Base-by-base conservation (phyloP, 2,329 filamentous ascomycete genomes). In the Purpureocillium takamizusanense region DNA sequence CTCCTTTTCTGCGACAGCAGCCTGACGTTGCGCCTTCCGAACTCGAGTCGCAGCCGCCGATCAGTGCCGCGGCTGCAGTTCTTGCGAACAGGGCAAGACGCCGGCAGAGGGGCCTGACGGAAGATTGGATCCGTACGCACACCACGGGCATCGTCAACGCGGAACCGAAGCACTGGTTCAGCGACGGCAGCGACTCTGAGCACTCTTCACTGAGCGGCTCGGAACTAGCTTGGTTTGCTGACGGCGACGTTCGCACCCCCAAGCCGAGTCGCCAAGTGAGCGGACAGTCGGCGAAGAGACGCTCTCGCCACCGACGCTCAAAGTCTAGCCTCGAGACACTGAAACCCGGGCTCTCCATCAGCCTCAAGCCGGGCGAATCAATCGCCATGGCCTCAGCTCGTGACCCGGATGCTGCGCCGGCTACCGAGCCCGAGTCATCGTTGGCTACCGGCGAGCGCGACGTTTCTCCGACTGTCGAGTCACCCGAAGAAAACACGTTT, bases 91-190 rank as follows among this genome's bases (percentile, higher is more conserved):
- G 78, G 47, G 78, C 70, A 35, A 63, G 78, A 53, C 65, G 78
- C 55, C 68, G 74, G 40, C 65, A 70, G 13, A 67, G 70, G 47
- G 78, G 81, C 42, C 72, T 89, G 38, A 87, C 83, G 0, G 83
- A 89, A 59, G 83, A 88, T 66, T 90, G 86, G 86, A 87, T 92
- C 48, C 82, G 84, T 43, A 83, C 86, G 44, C 86, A 89, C 54
- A 80, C 86, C n/a, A 74, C 81, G n/a, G 74, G 76, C 46, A 77
- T 82, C 48, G 72, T 72, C 47, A 73, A 78, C 48, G 76, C 74
- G 25, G 85, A 92, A 56, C 76, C 78, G 47, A 78, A 77, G 44
- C 82, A 87, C 60, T 94, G 87, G 87, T 72, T 88, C 48, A 94
- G 86, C 57, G 86, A 94, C 51, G 63, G 54, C 51, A 66, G 76